phyloP scores from a whole-genome alignment of 2,329 filamentous ascomycete species.

The Byssochlamys sp. region DNA sequence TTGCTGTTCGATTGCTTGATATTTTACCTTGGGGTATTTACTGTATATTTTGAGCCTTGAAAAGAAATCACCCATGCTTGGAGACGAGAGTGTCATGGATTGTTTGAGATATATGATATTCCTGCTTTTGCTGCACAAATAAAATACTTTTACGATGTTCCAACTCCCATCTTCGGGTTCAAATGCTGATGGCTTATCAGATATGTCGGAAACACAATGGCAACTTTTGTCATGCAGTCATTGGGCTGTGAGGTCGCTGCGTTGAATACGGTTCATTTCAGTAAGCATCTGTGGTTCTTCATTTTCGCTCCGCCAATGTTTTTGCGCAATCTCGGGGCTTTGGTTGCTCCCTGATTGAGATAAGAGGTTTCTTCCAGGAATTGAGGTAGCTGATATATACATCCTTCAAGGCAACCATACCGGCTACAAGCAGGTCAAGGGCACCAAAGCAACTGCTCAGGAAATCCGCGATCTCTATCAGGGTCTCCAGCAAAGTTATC shows the following conservation, averaged over 20 bases:
- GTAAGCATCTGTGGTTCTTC: conserved; percentile 44
- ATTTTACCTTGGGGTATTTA: neutral
- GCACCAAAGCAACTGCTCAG: conserved; percentile 67
- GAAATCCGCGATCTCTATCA: conserved; percentile 78
- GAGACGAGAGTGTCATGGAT: neutral
- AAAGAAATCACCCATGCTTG: neutral
- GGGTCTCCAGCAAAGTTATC: conserved; percentile 70
- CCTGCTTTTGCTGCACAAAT: neutral
- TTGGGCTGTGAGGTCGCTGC: conserved; percentile 88
- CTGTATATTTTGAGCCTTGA: neutral
- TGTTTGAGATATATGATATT: neutral
- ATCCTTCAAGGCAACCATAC: conserved; percentile 74
- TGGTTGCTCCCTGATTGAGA: neutral
- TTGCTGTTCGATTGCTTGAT: neutral
- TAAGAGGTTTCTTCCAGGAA: conserved; percentile 2
- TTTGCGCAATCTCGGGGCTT: neutral
- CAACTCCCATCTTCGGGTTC: neutral
- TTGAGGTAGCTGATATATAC: neutral
- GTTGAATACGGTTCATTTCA: conserved; percentile 95
- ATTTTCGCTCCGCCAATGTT: neutral
- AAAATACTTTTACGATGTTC: neutral
- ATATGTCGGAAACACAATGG: conserved; percentile 96
- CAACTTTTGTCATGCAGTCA: conserved; percentile 85
- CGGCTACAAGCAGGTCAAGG: conserved; percentile 79
- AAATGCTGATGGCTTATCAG: conserved; percentile 36